Evolutionary conservation across 2,329 filamentous ascomycete species (phyloP), one percentile per base, ranked within the genome.

Genomic region (Eurotiales sp.): DNA sequence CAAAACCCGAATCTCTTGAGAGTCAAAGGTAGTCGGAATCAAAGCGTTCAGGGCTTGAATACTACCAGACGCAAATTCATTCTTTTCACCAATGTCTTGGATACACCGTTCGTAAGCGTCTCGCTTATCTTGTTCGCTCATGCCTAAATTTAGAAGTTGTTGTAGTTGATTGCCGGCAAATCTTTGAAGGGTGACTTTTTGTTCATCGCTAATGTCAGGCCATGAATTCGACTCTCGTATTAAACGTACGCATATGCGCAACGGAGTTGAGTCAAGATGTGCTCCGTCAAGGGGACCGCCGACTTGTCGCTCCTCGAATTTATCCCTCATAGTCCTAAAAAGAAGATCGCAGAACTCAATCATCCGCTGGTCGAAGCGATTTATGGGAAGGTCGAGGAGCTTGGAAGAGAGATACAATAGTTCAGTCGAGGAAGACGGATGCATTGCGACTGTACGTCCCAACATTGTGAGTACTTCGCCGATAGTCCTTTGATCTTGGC

Each of bases 401-500:
- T 93, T 95, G 46, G 79, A 73, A 61, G 85, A 88, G 25, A 92
- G 68, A 61, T 90, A 85, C 6, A 86, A 64, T 34, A 90, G 67
- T 4, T 73, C 56, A 71, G 72, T 52, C 55, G 66, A 54, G 53
- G 55, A 30, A 61, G 66, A 64, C 69, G 71, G 37, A 50, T 74
- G 69, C 56, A 80, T 72, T 8, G 63, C 63, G 46, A 78, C 69
- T 8, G 81, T 76, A 32, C 67, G 67, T 14, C 64, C 64, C 22
- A 86, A 70, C 81, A 95, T 87, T 15, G 77, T 76, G 43, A 91
- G 76, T 21, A 95, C 81, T 23, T 91, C 90, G 45, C 90, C 85
- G 7, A 88, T 84, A n/a, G 92, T 85, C 51, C 90, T 82, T 3
- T 88, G 86, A 65, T 97, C 90, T 61, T 91, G 89, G 54, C 86